Conservation (phyloP, 495 filamentous ascomycete species). For the Articulospora tetracladia region DNA sequence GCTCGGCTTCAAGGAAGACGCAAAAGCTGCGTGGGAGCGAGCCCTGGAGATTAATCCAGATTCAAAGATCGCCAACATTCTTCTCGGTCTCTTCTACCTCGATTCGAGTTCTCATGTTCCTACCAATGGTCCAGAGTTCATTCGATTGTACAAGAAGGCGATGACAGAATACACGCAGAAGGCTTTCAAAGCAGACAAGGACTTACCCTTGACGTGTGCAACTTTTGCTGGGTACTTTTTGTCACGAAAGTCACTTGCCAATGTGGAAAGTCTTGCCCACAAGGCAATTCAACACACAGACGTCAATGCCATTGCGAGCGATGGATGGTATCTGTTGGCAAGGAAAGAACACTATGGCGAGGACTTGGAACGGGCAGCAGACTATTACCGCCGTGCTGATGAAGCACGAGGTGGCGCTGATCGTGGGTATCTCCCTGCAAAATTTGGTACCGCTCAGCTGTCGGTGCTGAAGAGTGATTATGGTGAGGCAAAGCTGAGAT, state of each 20-base stretch:
- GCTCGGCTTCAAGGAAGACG: constrained; percentile 88
- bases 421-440: constrained; percentile 84
- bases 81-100: constrained; percentile 85
- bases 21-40: constrained; percentile 84
- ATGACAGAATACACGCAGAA: constrained; percentile 93
- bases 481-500: constrained; percentile 85
- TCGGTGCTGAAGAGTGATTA: constrained; percentile 78
- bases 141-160: constrained; percentile 79
- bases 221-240: constrained; percentile 89
- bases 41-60: constrained; percentile 81
- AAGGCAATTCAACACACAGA: constrained; percentile 94
- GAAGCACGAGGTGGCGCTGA: constrained; percentile 84
- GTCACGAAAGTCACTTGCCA: constrained; percentile 65
- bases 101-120: constrained; percentile 74
- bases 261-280: constrained; percentile 81
- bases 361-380: constrained; percentile 63
- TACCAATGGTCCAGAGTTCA: constrained; percentile 72
- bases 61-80: constrained; percentile 85
- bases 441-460: constrained; percentile 88
- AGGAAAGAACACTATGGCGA: constrained; percentile 78
- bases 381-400: constrained; percentile 85
- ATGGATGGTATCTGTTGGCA: constrained; percentile 93
- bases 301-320: constrained; percentile 90
- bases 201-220: constrained; percentile 83
- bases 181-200: constrained; percentile 92